Evolutionary conservation across 2,329 filamentous ascomycete genomes (phyloP).

Genomic region (Ophiocordyceps polyrhachis-furcata): DNA sequence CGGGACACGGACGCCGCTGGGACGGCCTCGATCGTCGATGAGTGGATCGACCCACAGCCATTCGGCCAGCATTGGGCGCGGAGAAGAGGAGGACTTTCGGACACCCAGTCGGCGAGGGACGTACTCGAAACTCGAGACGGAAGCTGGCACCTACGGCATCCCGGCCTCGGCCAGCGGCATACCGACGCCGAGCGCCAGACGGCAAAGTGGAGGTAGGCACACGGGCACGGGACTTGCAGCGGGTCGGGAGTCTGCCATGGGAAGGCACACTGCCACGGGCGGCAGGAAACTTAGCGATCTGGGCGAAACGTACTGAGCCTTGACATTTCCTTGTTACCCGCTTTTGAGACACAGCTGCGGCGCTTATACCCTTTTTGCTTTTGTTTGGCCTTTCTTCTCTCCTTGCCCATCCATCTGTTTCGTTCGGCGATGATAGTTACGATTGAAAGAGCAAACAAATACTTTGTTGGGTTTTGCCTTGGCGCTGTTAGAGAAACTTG

Average conservation of each 20-base stretch:
- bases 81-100: slow-evolving; percentile 27
- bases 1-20: slow-evolving; percentile 44
- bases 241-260: slow-evolving; percentile 7
- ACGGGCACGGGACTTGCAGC: slow-evolving; percentile 19
- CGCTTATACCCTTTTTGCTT: not conserved
- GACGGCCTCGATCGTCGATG: slow-evolving; percentile 53
- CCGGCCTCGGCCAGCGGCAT: slow-evolving; percentile 24
- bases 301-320: slow-evolving; percentile 32
- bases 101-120: slow-evolving; percentile 38
- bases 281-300: slow-evolving; percentile 27
- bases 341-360: not conserved
- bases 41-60: slow-evolving; percentile 42
- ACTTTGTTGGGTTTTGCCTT: too few relatives aligned
- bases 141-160: slow-evolving; percentile 19
- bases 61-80: slow-evolving; percentile 36
- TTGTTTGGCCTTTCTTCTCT: not conserved
- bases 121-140: slow-evolving; percentile 28
- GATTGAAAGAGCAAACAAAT: too few relatives aligned
- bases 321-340: not conserved
- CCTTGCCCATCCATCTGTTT: too few relatives aligned
- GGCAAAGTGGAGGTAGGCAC: slow-evolving; percentile 25
- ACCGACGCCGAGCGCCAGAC: slow-evolving; percentile 23
- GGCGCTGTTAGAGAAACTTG: too few relatives aligned
- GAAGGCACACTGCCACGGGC: slow-evolving; percentile 14
- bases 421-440: too few relatives aligned